Conservation (phyloP, 1,284 basidiomycete species). For the Heterobasidion annosum region DNA sequence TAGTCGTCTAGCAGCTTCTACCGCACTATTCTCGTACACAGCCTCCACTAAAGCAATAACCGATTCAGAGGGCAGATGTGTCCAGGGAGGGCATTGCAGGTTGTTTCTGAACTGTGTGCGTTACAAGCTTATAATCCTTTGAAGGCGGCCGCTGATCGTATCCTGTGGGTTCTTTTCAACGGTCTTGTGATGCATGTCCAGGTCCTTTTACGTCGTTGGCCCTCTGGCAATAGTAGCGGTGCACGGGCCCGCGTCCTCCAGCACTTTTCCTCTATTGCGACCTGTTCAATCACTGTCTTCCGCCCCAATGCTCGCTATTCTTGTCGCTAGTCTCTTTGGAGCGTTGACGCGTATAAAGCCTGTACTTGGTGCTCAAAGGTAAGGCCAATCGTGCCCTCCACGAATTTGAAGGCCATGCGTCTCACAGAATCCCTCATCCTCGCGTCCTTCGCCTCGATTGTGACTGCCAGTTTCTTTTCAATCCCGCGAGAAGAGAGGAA, state of each 20-base stretch:
- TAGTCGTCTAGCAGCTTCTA: no score
- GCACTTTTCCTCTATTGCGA: neutral
- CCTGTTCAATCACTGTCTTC: neutral
- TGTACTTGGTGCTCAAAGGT: neutral
- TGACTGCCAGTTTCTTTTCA: neutral
- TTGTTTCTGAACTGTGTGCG: no score
- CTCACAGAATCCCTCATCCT: neutral
- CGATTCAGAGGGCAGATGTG: no score
- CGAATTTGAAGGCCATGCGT: neutral
- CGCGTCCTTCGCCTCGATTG: neutral
- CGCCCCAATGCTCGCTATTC: neutral
- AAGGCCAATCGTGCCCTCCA: neutral
- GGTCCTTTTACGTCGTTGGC: neutral
- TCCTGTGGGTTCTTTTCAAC: no score
- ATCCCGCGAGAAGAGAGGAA: slow-evolving; percentile 8
- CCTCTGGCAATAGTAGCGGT: neutral
- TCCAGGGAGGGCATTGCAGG: no score
- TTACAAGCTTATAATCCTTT: no score
- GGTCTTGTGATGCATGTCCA: no score
- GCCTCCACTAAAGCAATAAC: no score
- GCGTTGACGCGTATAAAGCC: neutral
- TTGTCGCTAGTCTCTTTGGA: neutral
- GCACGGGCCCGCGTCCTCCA: neutral
- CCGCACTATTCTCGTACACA: no score
- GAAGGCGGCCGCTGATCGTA: no score